phyloP scores from a whole-genome alignment of 2,329 filamentous ascomycete species.

The Stachybotrys elegans region DNA sequence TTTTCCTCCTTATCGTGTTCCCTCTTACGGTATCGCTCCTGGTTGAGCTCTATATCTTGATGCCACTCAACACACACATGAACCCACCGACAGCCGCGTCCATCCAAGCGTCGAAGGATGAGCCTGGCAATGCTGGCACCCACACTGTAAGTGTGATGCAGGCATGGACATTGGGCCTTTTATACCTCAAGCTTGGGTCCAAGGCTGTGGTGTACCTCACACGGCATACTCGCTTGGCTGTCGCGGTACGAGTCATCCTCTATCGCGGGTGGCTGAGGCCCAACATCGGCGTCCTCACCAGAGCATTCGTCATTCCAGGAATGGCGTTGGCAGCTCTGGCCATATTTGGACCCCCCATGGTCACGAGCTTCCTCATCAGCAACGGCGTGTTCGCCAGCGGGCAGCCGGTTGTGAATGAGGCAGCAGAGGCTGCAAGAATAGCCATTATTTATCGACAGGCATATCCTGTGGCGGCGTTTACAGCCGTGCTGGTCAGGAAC shows the following conservation, averaged over 20 bases:
- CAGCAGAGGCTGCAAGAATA: constrained; percentile 19
- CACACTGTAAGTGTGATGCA: constrained; percentile 86
- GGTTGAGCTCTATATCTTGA: constrained; percentile 81
- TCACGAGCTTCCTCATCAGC: constrained; percentile 39
- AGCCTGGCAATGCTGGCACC: constrained; percentile 20
- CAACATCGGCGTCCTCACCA: constrained; percentile 72
- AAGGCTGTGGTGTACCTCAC: constrained; percentile 65
- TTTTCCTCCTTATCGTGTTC: constrained; percentile 69
- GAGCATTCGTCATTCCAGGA: constrained; percentile 79
- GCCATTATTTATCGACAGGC: constrained; percentile 50
- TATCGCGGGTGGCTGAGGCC: constrained; percentile 74
- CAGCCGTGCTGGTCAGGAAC: constrained; percentile 38
- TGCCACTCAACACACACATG: constrained; percentile 81
- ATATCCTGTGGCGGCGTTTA: constrained; percentile 62
- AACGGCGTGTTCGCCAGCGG: constrained; percentile 14
- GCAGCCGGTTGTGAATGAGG: constrained; percentile 14
- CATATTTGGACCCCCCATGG: constrained; percentile 57
- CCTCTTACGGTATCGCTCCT: constrained; percentile 75
- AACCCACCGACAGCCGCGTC: constrained; percentile 30
- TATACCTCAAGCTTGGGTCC: constrained; percentile 78
- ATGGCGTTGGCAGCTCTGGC: constrained; percentile 56
- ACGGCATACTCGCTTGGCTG: constrained; percentile 64
- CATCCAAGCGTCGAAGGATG: constrained; percentile 19
- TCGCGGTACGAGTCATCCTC: constrained; percentile 69
- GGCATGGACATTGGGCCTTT: constrained; percentile 86